Evolutionary conservation across 2,329 filamentous ascomycete species (phyloP), one percentile per base, ranked within the genome.

Genomic region (Alternaria solani): DNA sequence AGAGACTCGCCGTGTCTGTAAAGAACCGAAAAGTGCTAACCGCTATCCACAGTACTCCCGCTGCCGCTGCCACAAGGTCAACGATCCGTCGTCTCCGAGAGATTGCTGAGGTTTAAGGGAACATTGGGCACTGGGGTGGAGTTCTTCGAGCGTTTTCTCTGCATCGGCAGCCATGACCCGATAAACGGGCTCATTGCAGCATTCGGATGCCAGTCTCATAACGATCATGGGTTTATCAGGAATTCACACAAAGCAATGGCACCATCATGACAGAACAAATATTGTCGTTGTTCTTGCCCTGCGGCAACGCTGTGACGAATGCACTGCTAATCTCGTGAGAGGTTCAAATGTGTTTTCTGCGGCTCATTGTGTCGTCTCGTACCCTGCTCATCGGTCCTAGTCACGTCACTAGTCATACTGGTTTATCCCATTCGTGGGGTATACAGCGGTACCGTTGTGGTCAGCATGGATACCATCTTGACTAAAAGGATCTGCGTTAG

Each of bases 81-180:
- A 97, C 94, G 78, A 93, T 97, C 85, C 92, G 94, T 86, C 91
- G 94, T 89, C 88, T 97, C 86, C 91, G 94, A 82, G 94, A 97
- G 86, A 96, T 97, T 86, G 92, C 92, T 81, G 94, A 97, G 89
- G 92, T 96, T 85, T 94, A 92, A 86, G 66, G 70, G 62, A 69
- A 59, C 58, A 65, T 68, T 66, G 63, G 65, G 66, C 62, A 69
- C 57, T 68, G 70, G 74, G 71, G 69, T 65, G 74, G 75, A 71
- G 74, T 76, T 76, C 65, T 69, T 74, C 66, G 62, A 74, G 69
- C 66, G 68, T 75, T 76, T 76, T 76, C 73, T 71, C 66, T 68
- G 64, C 68, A 72, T 68, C 63, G 70, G 70, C 67, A 68, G 64
- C 65, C 70, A 70, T 71, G 62, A 66, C 64, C 68, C 66, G 63